phyloP scores from a whole-genome alignment of 2,329 filamentous ascomycete genomes.

The Aspergillus oerlinghausenensis region DNA sequence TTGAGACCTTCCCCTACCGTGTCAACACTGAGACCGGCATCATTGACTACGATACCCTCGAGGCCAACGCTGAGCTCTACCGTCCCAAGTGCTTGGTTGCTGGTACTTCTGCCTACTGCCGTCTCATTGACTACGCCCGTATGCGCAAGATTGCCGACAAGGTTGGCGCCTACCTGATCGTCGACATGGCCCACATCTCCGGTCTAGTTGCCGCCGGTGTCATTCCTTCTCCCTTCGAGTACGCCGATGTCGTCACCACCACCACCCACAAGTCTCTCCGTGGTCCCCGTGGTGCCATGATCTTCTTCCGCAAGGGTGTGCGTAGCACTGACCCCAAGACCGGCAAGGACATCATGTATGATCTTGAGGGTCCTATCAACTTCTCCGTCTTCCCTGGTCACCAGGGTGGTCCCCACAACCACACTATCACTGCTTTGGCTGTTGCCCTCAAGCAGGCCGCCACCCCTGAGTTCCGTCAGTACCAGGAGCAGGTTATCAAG shows the following conservation, averaged over 20 bases:
- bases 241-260: slow-evolving; percentile 92
- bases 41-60: slow-evolving; percentile 91
- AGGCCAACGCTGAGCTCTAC: slow-evolving; percentile 82
- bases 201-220: slow-evolving; percentile 89
- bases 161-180: slow-evolving; percentile 84
- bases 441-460: slow-evolving; percentile 94
- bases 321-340: slow-evolving; percentile 78
- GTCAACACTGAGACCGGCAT: slow-evolving; percentile 84
- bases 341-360: slow-evolving; percentile 78
- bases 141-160: slow-evolving; percentile 91
- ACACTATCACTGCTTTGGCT: slow-evolving; percentile 93
- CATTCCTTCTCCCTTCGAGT: slow-evolving; percentile 80
- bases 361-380: slow-evolving; percentile 92
- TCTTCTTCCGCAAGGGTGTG: slow-evolving; percentile 95
- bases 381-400: slow-evolving; percentile 95
- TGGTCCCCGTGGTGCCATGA: slow-evolving; percentile 92
- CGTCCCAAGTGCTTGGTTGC: slow-evolving; percentile 94
- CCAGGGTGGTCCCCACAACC: slow-evolving; percentile 97
- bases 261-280: slow-evolving; percentile 97
- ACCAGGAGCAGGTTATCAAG: slow-evolving; percentile 83
- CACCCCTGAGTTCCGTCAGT: slow-evolving; percentile 81
- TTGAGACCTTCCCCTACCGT: slow-evolving; percentile 94
- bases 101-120: slow-evolving; percentile 91
- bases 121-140: slow-evolving; percentile 88
- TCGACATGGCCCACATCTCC: slow-evolving; percentile 97